These are phyloP conservation scores for Penicillium bovifimosum DNA, from an alignment of 495 filamentous ascomycete genomes.

Conservation along the genomic window DNA sequence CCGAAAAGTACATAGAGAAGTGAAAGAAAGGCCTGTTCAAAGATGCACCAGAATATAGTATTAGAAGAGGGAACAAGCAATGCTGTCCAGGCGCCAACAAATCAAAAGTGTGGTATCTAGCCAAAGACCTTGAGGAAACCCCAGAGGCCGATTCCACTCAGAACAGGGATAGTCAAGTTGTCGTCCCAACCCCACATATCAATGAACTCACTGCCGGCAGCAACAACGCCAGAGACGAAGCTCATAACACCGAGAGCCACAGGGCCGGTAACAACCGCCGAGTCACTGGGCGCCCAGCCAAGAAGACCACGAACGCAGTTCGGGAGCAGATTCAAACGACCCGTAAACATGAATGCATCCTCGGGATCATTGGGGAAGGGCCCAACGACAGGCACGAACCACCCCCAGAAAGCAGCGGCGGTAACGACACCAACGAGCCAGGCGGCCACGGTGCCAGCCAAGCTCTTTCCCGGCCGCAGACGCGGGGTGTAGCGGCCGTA, in stretches of 20 bases:
- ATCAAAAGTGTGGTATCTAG: constrained; percentile 13
- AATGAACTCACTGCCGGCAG: constrained; percentile 81
- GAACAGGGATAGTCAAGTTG: constrained; percentile 90
- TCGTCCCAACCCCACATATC: constrained; percentile 93
- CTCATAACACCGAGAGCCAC: constrained; percentile 80
- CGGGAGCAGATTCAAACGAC: constrained; percentile 59
- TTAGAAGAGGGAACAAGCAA: constrained; percentile 6
- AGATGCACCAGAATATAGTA: constrained; percentile 9
- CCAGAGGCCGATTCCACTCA: constrained; percentile 88
- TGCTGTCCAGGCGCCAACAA: neutral
- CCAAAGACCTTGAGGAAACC: constrained; percentile 91
- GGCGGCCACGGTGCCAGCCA: constrained; percentile 83
- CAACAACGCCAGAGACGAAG: constrained; percentile 79
- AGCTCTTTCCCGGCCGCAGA: constrained; percentile 79
- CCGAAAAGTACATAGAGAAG: neutral
- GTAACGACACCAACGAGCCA: constrained; percentile 74
- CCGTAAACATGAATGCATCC: constrained; percentile 75
- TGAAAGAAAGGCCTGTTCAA: neutral
- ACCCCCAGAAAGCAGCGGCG: constrained; percentile 83
- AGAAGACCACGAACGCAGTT: constrained; percentile 44
- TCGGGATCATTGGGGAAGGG: constrained; percentile 61
- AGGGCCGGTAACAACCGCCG: constrained; percentile 51
- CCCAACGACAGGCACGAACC: constrained; percentile 63
- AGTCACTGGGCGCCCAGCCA: constrained; percentile 39
- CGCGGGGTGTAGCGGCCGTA: constrained; percentile 81